Percentiles rank a stretch among this genome's conserved stretches.
phyloP scores from a whole-genome alignment of 2,329 filamentous ascomycete species.

The Fusarium pseudoanthophilum region DNA sequence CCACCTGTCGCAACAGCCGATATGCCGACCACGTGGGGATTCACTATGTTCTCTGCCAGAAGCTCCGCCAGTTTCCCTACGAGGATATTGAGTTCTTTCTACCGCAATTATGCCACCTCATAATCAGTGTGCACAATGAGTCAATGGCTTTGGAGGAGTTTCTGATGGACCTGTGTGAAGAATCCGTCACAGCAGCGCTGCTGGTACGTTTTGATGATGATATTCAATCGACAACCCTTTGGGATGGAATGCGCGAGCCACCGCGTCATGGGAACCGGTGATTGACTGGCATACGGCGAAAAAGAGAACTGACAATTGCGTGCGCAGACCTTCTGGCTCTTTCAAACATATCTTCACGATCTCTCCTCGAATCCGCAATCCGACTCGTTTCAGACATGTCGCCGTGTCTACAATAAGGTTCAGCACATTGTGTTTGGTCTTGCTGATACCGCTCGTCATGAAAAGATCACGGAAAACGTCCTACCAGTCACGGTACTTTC shows the following conservation, averaged over 20 bases:
- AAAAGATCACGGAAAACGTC: constrained; percentile 84
- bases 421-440: constrained; percentile 88
- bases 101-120: constrained; percentile 86
- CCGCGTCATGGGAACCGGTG: constrained; percentile 4
- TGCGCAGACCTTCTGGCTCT: constrained; percentile 84
- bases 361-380: constrained; percentile 79
- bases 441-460: constrained; percentile 73
- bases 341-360: constrained; percentile 88
- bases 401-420: constrained; percentile 87
- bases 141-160: constrained; percentile 93
- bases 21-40: constrained; percentile 92
- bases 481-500: constrained; percentile 83
- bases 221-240: not conserved
- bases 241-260: constrained; percentile 21
- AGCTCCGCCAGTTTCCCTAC: constrained; percentile 88
- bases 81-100: constrained; percentile 95
- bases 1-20: constrained; percentile 64
- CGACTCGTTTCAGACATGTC: constrained; percentile 82
- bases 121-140: constrained; percentile 90
- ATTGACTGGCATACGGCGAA: not conserved
- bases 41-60: constrained; percentile 88
- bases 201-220: constrained; percentile 66
- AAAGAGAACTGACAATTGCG: constrained; percentile 31
- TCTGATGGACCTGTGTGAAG: constrained; percentile 84
- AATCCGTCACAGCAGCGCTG: constrained; percentile 85